Conservation (phyloP, 306 rosid genomes). For the Lagenaria siceraria region DNA sequence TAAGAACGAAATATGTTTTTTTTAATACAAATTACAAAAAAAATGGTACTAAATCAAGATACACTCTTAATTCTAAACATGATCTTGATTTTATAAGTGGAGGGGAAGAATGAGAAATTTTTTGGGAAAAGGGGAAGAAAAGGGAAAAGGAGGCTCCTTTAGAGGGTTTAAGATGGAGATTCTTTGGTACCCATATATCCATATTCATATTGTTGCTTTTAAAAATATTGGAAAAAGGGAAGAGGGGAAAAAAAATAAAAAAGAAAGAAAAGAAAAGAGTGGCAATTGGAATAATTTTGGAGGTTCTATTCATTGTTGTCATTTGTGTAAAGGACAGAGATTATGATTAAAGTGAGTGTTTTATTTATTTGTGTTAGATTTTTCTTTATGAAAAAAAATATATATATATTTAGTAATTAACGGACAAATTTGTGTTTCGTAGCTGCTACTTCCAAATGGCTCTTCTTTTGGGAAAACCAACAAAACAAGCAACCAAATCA, state of each 20-base stretch:
- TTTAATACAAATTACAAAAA: no score
- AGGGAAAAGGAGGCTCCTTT: slow-evolving; percentile 17
- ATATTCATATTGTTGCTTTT: not conserved
- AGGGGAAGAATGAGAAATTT: slow-evolving; percentile 16
- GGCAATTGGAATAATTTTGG: slow-evolving; percentile 24
- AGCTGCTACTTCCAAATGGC: slow-evolving; percentile 24
- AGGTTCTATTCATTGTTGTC: slow-evolving; percentile 8
- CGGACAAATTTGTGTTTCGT: slow-evolving; percentile 26
- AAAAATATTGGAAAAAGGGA: slow-evolving; percentile 1
- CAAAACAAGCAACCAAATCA: not conserved
- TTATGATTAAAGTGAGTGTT: slow-evolving; percentile 3
- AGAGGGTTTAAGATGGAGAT: slow-evolving; percentile 39
- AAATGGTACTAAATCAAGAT: no score
- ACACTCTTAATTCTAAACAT: no score
- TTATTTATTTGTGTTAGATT: not conserved
- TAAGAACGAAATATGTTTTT: no score
- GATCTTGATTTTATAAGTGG: no score
- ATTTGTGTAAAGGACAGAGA: not conserved
- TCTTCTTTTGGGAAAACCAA: slow-evolving; percentile 46
- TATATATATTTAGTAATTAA: not conserved
- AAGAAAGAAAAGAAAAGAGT: no score
- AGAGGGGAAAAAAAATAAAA: slow-evolving; percentile 16
- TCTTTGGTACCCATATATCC: slow-evolving; percentile 20
- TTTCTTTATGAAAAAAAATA: not conserved
- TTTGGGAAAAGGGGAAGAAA: not conserved